Base-by-base conservation (phyloP, 495 filamentous ascomycete genomes). In the Xylaria venustula region DNA sequence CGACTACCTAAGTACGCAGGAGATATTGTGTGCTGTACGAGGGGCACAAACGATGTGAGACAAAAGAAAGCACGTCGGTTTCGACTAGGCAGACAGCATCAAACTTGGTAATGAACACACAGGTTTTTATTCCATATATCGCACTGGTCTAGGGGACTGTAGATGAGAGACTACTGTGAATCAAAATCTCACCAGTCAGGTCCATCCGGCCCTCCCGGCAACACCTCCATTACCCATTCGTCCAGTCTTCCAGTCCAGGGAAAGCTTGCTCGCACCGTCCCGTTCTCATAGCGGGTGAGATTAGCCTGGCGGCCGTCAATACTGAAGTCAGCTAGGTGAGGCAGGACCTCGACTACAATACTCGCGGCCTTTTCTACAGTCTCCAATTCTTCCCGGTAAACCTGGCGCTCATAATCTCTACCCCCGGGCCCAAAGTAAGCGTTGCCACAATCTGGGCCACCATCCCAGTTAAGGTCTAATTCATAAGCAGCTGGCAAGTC, bases 201-300 rank as follows among this genome's bases (percentile, higher is more conserved):
- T 11, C 30, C 30, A 11, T 34, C 30, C 5, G 30, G 30, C 30
- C 30, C 30, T 34, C 30, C 30, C 5, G 42, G 54, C 7, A 57
- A 2, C 0, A 3, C 3, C 15, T 57, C 54, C 54, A 46, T 36
- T 8, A 57, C 30, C 23, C 30, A 57, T 47, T 57, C 26, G 17
- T 36, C 23, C 7, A 46, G 26, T 14, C 54, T 26, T n/a, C 54
- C 44, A 7, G 54, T 46, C 54, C 54, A 57, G 8, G 54, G 42
- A 2, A 57, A 57, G 23, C 28, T 57, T 47, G 44, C 41, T 9
- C 42, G n/a, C 19, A 46, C 2, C 19, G 56, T 59, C 22, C 56
- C 56, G 14, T 50, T 59, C 34, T 49, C 46, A 23, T 50, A 37
- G 8, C 46, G 34, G 19, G 34, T 59, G 15, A 59, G 11, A n/a